These are phyloP conservation scores for Zoysia matrella DNA, from an alignment of 202 grass and related monocot species.

Conservation along the genomic window DNA sequence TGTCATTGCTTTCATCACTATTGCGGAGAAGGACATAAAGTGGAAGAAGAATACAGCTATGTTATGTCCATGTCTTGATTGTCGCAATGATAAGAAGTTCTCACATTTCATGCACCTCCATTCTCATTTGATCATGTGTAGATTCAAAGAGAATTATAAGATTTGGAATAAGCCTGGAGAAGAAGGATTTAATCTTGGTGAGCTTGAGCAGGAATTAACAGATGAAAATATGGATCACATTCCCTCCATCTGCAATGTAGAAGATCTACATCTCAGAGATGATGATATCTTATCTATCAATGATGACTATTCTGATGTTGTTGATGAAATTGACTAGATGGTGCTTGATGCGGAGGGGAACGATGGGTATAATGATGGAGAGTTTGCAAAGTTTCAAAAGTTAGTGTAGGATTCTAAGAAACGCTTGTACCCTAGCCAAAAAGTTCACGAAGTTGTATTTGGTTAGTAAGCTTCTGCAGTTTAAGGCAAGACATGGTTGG, in stretches of 20 bases:
- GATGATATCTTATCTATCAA: too few relatives aligned
- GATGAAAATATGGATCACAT: too few relatives aligned
- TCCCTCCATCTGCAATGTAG: too few relatives aligned
- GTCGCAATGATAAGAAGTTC: neutral
- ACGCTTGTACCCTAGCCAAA: neutral
- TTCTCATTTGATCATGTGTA: too few relatives aligned
- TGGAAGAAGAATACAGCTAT: neutral
- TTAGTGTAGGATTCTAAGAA: neutral
- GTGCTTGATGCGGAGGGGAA: neutral
- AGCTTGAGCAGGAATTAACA: too few relatives aligned
- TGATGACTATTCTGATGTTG: too few relatives aligned
- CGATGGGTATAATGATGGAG: neutral
- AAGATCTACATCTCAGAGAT: too few relatives aligned
- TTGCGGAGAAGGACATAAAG: neutral
- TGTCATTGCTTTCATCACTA: too few relatives aligned
- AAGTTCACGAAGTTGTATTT: too few relatives aligned
- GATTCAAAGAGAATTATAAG: too few relatives aligned
- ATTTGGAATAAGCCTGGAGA: too few relatives aligned
- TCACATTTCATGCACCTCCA: neutral
- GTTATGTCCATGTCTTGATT: neutral
- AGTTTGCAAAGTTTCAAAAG: neutral
- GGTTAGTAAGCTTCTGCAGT: neutral
- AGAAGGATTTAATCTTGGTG: too few relatives aligned
- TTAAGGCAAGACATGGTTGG: neutral
- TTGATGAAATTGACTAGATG: neutral